Evolutionary conservation across 305 asterid species (phyloP).

Genomic region (Caryopteris hybrid): DNA sequence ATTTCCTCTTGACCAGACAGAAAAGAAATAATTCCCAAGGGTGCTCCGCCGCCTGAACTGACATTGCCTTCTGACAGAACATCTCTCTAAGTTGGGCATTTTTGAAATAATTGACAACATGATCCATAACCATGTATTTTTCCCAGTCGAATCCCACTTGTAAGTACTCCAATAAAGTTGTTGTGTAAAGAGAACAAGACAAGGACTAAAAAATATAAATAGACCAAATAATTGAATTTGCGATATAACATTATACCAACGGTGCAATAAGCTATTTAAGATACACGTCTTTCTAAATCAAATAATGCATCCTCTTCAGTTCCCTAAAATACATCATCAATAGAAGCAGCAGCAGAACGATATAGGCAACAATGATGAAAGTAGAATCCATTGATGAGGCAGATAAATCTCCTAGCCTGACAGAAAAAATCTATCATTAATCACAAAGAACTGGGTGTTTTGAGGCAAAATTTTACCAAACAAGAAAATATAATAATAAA

Average conservation of each 20-base stretch:
- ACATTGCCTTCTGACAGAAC: slow-evolving; percentile 76
- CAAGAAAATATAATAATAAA: too few species aligned
- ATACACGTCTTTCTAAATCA: slow-evolving; percentile 84
- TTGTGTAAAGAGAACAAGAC: background rate
- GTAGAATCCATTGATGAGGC: slow-evolving; percentile 87
- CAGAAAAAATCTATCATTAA: background rate
- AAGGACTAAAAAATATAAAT: too few species aligned
- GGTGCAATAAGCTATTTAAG: background rate
- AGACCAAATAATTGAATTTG: too few species aligned
- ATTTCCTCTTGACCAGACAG: slow-evolving; percentile 88
- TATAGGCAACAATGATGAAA: slow-evolving; percentile 86
- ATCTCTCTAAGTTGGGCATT: slow-evolving; percentile 83
- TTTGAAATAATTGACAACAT: too few species aligned
- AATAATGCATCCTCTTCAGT: slow-evolving; percentile 88
- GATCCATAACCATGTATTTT: too few species aligned
- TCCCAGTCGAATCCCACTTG: too few species aligned
- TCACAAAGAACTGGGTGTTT: too few species aligned
- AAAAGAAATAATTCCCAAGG: slow-evolving; percentile 66
- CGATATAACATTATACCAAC: too few species aligned
- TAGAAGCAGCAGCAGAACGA: slow-evolving; percentile 69
- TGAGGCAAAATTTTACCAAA: too few species aligned
- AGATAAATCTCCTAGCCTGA: slow-evolving; percentile 97
- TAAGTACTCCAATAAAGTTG: too few species aligned
- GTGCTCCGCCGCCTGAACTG: slow-evolving; percentile 66
- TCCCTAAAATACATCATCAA: slow-evolving; percentile 94